Conservation (phyloP, 805 yeast species). For the Yamadazyma sp. region DNA sequence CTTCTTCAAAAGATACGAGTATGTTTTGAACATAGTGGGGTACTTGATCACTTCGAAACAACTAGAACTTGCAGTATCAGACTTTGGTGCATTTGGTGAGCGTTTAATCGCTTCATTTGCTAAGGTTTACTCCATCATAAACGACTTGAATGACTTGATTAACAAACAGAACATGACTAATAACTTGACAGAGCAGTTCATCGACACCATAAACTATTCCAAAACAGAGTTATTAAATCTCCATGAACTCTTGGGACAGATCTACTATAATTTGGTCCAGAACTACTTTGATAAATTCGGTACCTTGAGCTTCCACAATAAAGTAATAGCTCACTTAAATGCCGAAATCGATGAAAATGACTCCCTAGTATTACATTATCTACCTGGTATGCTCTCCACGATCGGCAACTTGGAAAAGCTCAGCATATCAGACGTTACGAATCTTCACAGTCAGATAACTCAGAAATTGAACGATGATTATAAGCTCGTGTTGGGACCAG, state of each 20-base stretch:
- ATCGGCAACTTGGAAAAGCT: slow-evolving; percentile 41
- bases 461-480: slow-evolving; percentile 25
- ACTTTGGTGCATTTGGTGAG: slow-evolving; percentile 24
- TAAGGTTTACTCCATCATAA: slow-evolving; percentile 56
- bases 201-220: slow-evolving; percentile 49
- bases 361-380: slow-evolving; percentile 57
- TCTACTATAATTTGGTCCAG: slow-evolving; percentile 53
- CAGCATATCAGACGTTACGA: slow-evolving; percentile 21
- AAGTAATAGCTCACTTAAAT: slow-evolving; percentile 45
- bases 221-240: slow-evolving; percentile 61
- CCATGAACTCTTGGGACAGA: slow-evolving; percentile 71
- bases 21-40: slow-evolving; percentile 64
- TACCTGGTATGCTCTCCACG: slow-evolving; percentile 57
- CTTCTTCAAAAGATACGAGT: slow-evolving; percentile 68
- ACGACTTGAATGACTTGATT: slow-evolving; percentile 49
- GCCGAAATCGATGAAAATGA: slow-evolving; percentile 57
- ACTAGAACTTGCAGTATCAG: slow-evolving; percentile 23
- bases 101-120: slow-evolving; percentile 56
- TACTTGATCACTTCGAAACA: slow-evolving; percentile 24
- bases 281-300: slow-evolving; percentile 33
- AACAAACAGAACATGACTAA: slow-evolving; percentile 50
- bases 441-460: slow-evolving; percentile 42
- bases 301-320: slow-evolving; percentile 31
- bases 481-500: slow-evolving; percentile 17
- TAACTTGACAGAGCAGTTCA: slow-evolving; percentile 47